These are phyloP conservation scores for Prunus yedoensis DNA, from an alignment of 331 rosid genomes.

Conservation along the genomic window DNA sequence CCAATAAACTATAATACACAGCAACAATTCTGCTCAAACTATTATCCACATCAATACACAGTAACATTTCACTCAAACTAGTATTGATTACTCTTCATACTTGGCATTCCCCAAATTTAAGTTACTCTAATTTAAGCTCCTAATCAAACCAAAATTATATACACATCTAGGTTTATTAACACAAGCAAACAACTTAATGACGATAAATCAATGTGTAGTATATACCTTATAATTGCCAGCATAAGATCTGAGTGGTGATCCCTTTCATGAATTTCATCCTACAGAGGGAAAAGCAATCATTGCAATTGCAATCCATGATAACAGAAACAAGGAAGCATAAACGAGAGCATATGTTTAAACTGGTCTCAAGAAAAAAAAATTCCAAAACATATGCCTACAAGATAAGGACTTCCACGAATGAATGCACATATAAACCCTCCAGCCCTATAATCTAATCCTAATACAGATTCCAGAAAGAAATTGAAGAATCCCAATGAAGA, in stretches of 20 bases:
- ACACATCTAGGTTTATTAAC: constrained; percentile 20
- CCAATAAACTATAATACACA: neutral
- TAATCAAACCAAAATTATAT: neutral
- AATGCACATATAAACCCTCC: neutral
- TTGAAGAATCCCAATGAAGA: constrained; percentile 15
- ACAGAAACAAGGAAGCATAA: neutral
- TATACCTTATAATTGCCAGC: constrained; percentile 85
- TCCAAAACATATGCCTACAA: neutral
- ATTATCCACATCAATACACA: neutral
- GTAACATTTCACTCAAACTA: neutral
- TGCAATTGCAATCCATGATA: neutral
- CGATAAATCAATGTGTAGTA: neutral
- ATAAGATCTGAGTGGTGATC: constrained; percentile 85
- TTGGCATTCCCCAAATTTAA: neutral
- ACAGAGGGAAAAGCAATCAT: constrained; percentile 21
- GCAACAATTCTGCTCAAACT: neutral
- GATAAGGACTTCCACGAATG: neutral
- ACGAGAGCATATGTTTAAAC: constrained; percentile 1
- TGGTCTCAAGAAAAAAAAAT: neutral
- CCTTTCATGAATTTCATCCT: constrained; percentile 99
- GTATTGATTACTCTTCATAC: neutral
- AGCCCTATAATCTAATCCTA: neutral
- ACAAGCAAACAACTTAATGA: constrained; percentile 5
- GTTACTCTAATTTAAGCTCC: neutral
- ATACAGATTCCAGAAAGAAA: constrained; percentile 4